phyloP scores from a whole-genome alignment of 2,329 filamentous ascomycete species.

The Pestalotiopsis sp. region DNA sequence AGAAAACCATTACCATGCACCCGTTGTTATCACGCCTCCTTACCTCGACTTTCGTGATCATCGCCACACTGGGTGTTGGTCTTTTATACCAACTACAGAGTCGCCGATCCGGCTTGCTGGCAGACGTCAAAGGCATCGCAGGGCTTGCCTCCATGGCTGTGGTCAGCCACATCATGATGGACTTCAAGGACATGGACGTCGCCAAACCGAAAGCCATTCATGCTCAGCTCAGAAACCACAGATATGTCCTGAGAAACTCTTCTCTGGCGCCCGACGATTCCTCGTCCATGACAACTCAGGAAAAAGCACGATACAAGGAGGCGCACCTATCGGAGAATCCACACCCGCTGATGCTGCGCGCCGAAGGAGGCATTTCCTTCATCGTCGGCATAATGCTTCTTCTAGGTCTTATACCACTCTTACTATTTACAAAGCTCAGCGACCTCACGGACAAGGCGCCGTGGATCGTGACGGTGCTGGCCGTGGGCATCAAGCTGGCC shows the following conservation, averaged over 20 bases:
- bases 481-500: slow-evolving; percentile 65
- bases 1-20: slow-evolving; percentile 58
- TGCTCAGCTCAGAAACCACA: slow-evolving; percentile 61
- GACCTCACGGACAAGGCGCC: slow-evolving; percentile 61
- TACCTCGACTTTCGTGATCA: slow-evolving; percentile 54
- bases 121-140: slow-evolving; percentile 71
- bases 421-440: slow-evolving; percentile 60
- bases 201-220: slow-evolving; percentile 68
- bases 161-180: slow-evolving; percentile 69
- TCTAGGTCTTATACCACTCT: slow-evolving; percentile 55
- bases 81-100: slow-evolving; percentile 62
- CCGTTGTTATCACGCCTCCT: slow-evolving; percentile 62
- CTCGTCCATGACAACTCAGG: slow-evolving; percentile 39
- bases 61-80: slow-evolving; percentile 56
- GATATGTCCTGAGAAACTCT: slow-evolving; percentile 70
- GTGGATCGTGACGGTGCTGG: slow-evolving; percentile 65
- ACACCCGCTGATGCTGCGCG: slow-evolving; percentile 68
- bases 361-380: slow-evolving; percentile 60
- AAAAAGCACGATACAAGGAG: slow-evolving; percentile 48
- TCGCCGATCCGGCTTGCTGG: slow-evolving; percentile 64
- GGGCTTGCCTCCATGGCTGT: slow-evolving; percentile 76
- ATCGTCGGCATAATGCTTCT: slow-evolving; percentile 59
- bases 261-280: slow-evolving; percentile 66
- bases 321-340: slow-evolving; percentile 59
- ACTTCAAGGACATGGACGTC: slow-evolving; percentile 72